These are phyloP conservation scores for Sphaerulina musiva DNA, from an alignment of 2,329 filamentous ascomycete species.

Conservation along the genomic window DNA sequence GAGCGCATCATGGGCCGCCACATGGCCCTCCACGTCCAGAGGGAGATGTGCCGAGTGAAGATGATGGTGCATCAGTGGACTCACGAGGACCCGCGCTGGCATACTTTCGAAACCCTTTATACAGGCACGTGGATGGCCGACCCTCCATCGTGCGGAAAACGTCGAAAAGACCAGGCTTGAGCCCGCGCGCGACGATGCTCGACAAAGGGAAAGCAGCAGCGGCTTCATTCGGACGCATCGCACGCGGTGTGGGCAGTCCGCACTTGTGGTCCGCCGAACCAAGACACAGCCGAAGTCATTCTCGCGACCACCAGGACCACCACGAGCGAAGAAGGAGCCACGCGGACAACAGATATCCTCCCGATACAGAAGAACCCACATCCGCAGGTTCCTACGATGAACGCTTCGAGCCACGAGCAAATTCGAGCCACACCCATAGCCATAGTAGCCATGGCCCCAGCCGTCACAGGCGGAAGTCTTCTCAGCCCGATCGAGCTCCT, in stretches of 20 bases:
- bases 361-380: constrained; percentile 14
- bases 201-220: constrained; percentile 35
- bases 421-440: constrained; percentile 15
- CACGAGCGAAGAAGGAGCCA: constrained; percentile 20
- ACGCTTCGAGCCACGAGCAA: constrained; percentile 11
- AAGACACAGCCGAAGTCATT: constrained; percentile 23
- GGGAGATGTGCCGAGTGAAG: constrained; percentile 26
- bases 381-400: constrained; percentile 14
- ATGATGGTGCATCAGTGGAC: constrained; percentile 37
- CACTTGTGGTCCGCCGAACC: constrained; percentile 33
- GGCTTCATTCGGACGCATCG: constrained; percentile 33
- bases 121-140: constrained; percentile 40
- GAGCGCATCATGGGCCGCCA: constrained; percentile 8
- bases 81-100: constrained; percentile 41
- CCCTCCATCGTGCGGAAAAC: constrained; percentile 40
- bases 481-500: constrained; percentile 13
- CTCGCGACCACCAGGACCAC: constrained; percentile 23
- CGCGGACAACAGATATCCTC: constrained; percentile 24
- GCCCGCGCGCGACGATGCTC: constrained; percentile 30
- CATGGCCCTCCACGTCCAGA: constrained; percentile 17
- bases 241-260: constrained; percentile 32
- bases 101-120: constrained; percentile 47
- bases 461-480: constrained; percentile 16
- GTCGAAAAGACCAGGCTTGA: constrained; percentile 29
- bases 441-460: constrained; percentile 6